These are phyloP conservation scores for Calonectria henricotiae DNA, from an alignment of 2,329 filamentous ascomycete species.

Conservation along the genomic window DNA sequence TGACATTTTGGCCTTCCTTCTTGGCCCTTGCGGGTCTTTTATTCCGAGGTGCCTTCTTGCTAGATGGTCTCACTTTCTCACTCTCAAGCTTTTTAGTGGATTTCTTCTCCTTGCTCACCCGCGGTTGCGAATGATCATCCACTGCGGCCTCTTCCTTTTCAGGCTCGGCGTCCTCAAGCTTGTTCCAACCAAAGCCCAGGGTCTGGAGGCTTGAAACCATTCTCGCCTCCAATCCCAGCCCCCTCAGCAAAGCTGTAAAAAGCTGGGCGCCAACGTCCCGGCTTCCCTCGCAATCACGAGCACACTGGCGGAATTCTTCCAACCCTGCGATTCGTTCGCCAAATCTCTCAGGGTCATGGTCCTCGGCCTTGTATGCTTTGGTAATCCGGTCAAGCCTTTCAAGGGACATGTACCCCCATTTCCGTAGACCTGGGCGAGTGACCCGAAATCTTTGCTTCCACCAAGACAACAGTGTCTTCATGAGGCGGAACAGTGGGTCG, in stretches of 20 bases:
- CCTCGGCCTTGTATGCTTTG: slow-evolving; percentile 77
- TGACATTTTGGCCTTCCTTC: slow-evolving; percentile 23
- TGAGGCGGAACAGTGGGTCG: slow-evolving; percentile 84
- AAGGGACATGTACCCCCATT: slow-evolving; percentile 89
- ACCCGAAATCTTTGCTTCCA: slow-evolving; percentile 90
- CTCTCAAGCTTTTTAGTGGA: slow-evolving; percentile 32
- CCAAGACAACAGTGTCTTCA: slow-evolving; percentile 84
- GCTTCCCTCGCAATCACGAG: slow-evolving; percentile 83
- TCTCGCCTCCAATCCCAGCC: slow-evolving; percentile 85
- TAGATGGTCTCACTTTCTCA: background rate
- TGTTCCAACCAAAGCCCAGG: slow-evolving; percentile 91
- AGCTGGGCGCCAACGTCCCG: slow-evolving; percentile 91
- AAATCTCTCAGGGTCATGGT: slow-evolving; percentile 75
- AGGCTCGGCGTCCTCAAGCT: slow-evolving; percentile 81
- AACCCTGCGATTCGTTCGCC: slow-evolving; percentile 83
- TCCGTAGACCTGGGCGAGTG: slow-evolving; percentile 86
- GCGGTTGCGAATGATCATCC: slow-evolving; percentile 12
- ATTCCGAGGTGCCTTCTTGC: slow-evolving; percentile 41
- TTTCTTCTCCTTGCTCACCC: slow-evolving; percentile 38
- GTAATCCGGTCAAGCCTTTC: slow-evolving; percentile 82
- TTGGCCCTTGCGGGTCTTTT: slow-evolving; percentile 37
- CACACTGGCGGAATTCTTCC: slow-evolving; percentile 78
- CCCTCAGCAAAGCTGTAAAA: slow-evolving; percentile 88
- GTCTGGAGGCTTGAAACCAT: slow-evolving; percentile 90
- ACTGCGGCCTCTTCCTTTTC: slow-evolving; percentile 59